Base-by-base conservation (phyloP, 768 basidiomycete genomes). In the Dentipellis fragilis region DNA sequence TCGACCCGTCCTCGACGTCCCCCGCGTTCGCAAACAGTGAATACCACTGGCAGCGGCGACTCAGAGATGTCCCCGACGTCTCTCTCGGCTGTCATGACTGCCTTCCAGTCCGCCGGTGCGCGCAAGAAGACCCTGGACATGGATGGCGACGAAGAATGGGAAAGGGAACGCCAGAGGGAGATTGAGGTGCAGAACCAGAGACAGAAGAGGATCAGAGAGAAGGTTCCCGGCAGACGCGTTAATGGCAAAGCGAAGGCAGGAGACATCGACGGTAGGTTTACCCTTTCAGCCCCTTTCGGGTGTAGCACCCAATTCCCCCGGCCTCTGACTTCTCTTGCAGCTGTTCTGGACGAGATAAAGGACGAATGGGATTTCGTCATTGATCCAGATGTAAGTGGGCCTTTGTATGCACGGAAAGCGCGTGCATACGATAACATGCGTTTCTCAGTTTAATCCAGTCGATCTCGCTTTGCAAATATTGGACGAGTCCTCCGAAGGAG, bases 361-460 rank as follows among this genome's bases (percentile, higher is more conserved):
- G 85, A 89, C 61, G 91, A 87, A 54, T 96, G 93, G 93, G 88
- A 89, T 63, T 86, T 91, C 64, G 84, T 93, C 35, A 81, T 85
- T 54, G 81, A 90, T 58, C 79, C 86, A 38, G 86, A 91, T 68
- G 90, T 91, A 68, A 72, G 80, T 63, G 50, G 42, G 47, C 39
- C 34, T 36, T 51, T 53, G 23, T 47, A 37, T 49, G 17, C n/a
- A 22, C 29, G 7, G 19, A 45, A 6, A 35, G 21, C 54, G 45
- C 52, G 42, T 42, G 29, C 29, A 29, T 29, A 29, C 29, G 54
- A 54, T 51, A 38, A 59, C 62, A 62, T 59, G 58, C 22, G 46
- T 52, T 39, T 54, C 34, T 39, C 63, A 93, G 85, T 99, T 98
- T 71, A 95, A 96, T 67, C 87, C 88, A 49, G 94, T 96, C 36